Evolutionary conservation across 2,329 filamentous ascomycete genomes (phyloP).

Genomic region (Scopulariopsis brevicaulis): DNA sequence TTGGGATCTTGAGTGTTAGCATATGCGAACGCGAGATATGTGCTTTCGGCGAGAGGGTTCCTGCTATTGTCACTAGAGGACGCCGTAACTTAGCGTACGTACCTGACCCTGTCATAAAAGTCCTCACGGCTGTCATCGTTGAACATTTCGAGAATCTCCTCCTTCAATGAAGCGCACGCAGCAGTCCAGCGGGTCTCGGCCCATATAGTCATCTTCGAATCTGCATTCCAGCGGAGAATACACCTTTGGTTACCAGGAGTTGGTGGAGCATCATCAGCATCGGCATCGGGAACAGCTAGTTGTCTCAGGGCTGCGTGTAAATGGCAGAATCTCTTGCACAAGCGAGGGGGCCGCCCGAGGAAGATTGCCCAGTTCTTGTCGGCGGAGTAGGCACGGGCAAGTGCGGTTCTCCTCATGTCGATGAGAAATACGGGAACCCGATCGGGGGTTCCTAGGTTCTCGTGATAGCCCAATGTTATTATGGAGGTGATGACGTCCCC

Average conservation of each 20-base stretch:
- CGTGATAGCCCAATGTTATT: conserved; percentile 33
- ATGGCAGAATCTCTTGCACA: conserved; percentile 27
- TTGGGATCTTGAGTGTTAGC: not conserved
- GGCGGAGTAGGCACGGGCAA: conserved; percentile 27
- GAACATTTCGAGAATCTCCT: conserved; percentile 8
- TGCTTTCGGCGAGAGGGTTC: no score
- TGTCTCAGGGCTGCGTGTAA: not conserved
- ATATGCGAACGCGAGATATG: not conserved
- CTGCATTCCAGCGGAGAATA: not conserved
- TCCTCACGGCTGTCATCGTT: not conserved
- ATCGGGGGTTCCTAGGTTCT: conserved; percentile 15
- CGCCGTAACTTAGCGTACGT: not conserved
- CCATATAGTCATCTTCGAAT: not conserved
- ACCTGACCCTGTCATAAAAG: not conserved
- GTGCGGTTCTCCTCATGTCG: conserved; percentile 25
- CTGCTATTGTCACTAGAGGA: no score
- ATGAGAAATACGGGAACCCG: conserved; percentile 21
- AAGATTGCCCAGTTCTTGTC: conserved; percentile 37
- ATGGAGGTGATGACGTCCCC: conserved; percentile 31
- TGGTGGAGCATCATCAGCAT: not conserved
- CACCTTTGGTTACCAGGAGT: not conserved
- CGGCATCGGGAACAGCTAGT: not conserved
- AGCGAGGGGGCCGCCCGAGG: conserved; percentile 33
- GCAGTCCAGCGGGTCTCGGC: conserved; percentile 9
- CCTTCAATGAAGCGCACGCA: conserved; percentile 7